A percentile compares a stretch with the other conserved stretches of the same genome.
phyloP scores from a whole-genome alignment of 192 early-diverging fungal species.

The Lunasporangiospora selenospora region DNA sequence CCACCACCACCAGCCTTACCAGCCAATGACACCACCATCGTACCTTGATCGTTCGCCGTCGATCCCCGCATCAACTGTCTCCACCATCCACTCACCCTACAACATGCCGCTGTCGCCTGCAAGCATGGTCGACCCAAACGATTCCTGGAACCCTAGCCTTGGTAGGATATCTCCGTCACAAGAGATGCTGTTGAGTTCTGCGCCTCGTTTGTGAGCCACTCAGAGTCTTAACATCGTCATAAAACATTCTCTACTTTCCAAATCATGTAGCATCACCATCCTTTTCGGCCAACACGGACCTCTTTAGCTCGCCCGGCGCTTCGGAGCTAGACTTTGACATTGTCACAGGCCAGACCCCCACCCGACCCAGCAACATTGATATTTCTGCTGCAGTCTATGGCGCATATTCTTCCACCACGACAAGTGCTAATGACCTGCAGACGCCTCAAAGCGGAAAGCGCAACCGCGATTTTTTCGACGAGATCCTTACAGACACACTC shows the following conservation, averaged over 20 bases:
- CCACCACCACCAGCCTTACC: conserved; percentile 19
- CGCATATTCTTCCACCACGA: conserved; percentile 1
- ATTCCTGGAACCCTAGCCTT: conserved; percentile 37
- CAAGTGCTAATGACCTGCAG: conserved; percentile 19
- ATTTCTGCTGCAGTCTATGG: conserved; percentile 30
- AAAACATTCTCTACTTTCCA: too few species aligned
- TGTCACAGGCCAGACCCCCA: conserved; percentile 5
- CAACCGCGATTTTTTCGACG: conserved; percentile 28
- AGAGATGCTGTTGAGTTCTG: too few species aligned
- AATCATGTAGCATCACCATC: conserved; percentile 46
- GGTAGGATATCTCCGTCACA: too few species aligned
- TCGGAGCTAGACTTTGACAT: conserved; percentile 6
- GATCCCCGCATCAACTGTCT: conserved; percentile 34
- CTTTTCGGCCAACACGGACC: conserved; percentile 26
- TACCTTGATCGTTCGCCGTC: conserved; percentile 41
- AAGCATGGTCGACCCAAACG: conserved; percentile 28
- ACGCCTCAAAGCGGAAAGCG: conserved; percentile 35
- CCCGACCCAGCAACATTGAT: conserved; percentile 19
- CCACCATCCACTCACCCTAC: conserved; percentile 27
- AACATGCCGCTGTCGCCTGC: conserved; percentile 38
- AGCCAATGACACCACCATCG: conserved; percentile 29
- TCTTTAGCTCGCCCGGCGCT: conserved; percentile 17
- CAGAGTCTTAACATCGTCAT: too few species aligned
- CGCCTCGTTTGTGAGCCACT: too few species aligned
- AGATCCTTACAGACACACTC: conserved; percentile 39